Conservation (phyloP, 1,284 basidiomycete genomes). For the Pisolithus thermaeus region DNA sequence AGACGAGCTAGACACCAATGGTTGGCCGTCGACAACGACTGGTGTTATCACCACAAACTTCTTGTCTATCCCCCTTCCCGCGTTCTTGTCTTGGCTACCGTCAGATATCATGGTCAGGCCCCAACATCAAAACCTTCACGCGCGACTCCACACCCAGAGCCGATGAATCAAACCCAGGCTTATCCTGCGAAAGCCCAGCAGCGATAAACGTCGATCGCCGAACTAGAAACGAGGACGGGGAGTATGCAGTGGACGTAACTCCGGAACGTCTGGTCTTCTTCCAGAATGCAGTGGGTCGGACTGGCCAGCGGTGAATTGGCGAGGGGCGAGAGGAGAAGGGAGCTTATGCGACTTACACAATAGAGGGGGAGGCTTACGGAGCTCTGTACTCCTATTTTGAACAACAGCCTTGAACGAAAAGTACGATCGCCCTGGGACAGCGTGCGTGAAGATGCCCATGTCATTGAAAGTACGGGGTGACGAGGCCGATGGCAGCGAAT, state of each 20-base stretch:
- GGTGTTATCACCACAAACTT: slow-evolving; percentile 7
- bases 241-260: slow-evolving; percentile 58
- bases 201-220: slow-evolving; percentile 70
- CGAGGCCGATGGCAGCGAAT: slow-evolving; percentile 16
- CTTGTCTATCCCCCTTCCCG: too few relatives aligned
- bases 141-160: slow-evolving; percentile 63
- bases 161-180: slow-evolving; percentile 57
- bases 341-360: slow-evolving; percentile 42
- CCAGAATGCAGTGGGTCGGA: slow-evolving; percentile 71
- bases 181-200: slow-evolving; percentile 58
- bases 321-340: neutral
- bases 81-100: too few relatives aligned
- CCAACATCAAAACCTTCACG: slow-evolving; percentile 35
- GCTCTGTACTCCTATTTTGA: slow-evolving; percentile 34
- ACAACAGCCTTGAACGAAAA: slow-evolving; percentile 13
- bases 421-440: neutral
- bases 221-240: slow-evolving; percentile 61
- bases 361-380: slow-evolving; percentile 53
- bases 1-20: neutral
- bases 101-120: slow-evolving; percentile 24
- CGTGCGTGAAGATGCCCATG: slow-evolving; percentile 2
- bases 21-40: slow-evolving; percentile 14
- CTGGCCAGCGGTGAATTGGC: slow-evolving; percentile 21
- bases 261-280: slow-evolving; percentile 59
- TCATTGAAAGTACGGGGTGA: slow-evolving; percentile 20